Evolutionary conservation across 345 rosid species (phyloP).

Genomic region (Populus simonii): DNA sequence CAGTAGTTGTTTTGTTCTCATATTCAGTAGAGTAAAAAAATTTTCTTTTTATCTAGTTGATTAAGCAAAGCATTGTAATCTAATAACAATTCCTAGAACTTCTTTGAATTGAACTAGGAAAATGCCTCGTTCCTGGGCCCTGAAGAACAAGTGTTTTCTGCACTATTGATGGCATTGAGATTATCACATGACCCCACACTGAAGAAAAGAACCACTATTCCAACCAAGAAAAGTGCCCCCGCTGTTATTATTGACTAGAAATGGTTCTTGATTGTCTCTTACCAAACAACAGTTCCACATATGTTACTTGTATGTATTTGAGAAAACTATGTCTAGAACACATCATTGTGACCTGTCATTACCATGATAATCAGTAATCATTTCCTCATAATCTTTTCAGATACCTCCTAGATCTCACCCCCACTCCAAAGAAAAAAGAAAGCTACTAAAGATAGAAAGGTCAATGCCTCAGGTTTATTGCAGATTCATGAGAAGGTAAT

Average conservation of each 20-base stretch:
- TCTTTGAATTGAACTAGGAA: conserved; percentile 1
- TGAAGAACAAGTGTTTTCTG: background rate
- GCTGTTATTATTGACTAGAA: background rate
- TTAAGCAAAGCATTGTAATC: background rate
- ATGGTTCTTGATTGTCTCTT: background rate
- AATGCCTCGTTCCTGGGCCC: background rate
- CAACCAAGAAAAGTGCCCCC: background rate
- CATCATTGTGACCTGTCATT: background rate
- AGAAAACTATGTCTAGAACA: background rate
- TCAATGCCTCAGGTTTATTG: background rate
- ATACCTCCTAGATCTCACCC: background rate
- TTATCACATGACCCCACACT: background rate
- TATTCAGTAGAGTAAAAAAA: background rate
- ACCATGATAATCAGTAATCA: background rate
- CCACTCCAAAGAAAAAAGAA: background rate
- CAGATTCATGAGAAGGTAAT: conserved; percentile 27
- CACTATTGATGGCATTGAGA: background rate
- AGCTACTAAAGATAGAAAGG: background rate
- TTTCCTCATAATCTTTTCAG: background rate
- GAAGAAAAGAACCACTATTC: background rate
- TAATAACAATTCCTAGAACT: background rate
- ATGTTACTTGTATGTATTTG: background rate
- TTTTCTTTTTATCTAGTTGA: background rate
- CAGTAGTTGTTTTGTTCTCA: background rate
- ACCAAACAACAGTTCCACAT: background rate